Evolutionary conservation across 2,329 filamentous ascomycete species (phyloP), one percentile per base, ranked within the genome.

Genomic region (Setomelanomma holmii): DNA sequence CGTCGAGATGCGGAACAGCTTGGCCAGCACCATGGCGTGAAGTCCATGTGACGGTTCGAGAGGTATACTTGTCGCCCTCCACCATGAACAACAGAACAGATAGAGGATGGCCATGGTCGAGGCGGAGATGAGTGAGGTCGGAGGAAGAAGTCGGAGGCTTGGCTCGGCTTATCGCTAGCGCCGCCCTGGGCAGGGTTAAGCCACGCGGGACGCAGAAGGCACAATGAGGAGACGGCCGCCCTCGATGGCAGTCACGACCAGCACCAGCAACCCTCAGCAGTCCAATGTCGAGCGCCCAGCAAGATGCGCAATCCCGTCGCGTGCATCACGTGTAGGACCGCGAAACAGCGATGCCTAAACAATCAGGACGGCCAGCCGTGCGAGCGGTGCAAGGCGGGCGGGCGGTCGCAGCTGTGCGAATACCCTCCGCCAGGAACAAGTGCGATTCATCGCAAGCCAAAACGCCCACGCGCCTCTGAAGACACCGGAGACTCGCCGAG

Each of bases 301-400:
- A 48, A 21, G 17, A 76, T 76, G 74, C 63, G 74, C 51, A 76
- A 76, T 51, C 74, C 74, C 17, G 69, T 76, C 20, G 74, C 74
- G 11, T 76, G 74, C 43, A 63, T 74, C 17, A 66, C 72, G 35
- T 76, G 74, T 45, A 66, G 74, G 35, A 72, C 65, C 53, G 73
- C 73, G 11, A 76, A 76, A 63, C 74, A 75, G 53, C 69, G 70
- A 56, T 75, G 73, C 62, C 69, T 75, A 48, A 73, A 76, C 61
- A 63, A 74, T 46, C 72, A 75, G 59, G 45, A 48, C 60, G 60
- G 30, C 72, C 73, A 40, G 47, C 72, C 74, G 6, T 76, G 74
- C 58, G 71, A 75, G 34, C 66, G 74, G 14, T 76, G 74, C 66
- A 70, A 68, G 55, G 61, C 67, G 19, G 57, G 60, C 10, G 73